A percentile compares a stretch with the other conserved stretches of the same genome.
phyloP scores from a whole-genome alignment of 306 rosid species.

The Begonia masoniana region DNA sequence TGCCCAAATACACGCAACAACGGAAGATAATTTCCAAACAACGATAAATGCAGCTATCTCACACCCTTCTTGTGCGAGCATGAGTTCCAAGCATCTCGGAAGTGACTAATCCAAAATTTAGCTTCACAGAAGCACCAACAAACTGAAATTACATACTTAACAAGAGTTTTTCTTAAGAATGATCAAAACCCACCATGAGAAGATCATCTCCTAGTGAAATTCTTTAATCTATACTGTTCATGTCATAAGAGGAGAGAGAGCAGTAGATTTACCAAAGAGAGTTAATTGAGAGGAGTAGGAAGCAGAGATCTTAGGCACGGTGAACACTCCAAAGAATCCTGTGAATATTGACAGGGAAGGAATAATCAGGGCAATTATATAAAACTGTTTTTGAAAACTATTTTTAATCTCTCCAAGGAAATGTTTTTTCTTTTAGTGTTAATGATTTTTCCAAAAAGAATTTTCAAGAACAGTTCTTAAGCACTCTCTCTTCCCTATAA shows the following conservation, averaged over 20 bases:
- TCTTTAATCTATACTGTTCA: neutral
- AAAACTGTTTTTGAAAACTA: no score
- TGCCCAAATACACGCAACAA: slow-evolving; percentile 82
- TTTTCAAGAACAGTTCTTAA: no score
- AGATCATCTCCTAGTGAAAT: neutral
- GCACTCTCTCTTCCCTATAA: no score
- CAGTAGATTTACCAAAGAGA: slow-evolving; percentile 50
- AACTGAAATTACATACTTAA: neutral
- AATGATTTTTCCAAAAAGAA: no score
- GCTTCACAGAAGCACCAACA: slow-evolving; percentile 17
- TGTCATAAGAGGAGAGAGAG: neutral
- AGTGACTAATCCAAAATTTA: slow-evolving; percentile 59
- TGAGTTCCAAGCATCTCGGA: slow-evolving; percentile 75
- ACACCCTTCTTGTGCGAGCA: slow-evolving; percentile 73
- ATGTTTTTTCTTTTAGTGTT: no score
- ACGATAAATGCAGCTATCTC: slow-evolving; percentile 39
- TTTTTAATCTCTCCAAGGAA: no score
- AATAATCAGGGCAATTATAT: no score
- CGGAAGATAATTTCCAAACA: slow-evolving; percentile 70
- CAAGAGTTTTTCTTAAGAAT: neutral
- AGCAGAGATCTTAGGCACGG: slow-evolving; percentile 64
- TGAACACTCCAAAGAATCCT: slow-evolving; percentile 85
- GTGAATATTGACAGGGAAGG: slow-evolving; percentile 9
- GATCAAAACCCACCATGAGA: neutral
- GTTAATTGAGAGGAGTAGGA: slow-evolving; percentile 54